Evolutionary conservation across 2,329 filamentous ascomycete species (phyloP).

Genomic region (Cladosporium sp.): DNA sequence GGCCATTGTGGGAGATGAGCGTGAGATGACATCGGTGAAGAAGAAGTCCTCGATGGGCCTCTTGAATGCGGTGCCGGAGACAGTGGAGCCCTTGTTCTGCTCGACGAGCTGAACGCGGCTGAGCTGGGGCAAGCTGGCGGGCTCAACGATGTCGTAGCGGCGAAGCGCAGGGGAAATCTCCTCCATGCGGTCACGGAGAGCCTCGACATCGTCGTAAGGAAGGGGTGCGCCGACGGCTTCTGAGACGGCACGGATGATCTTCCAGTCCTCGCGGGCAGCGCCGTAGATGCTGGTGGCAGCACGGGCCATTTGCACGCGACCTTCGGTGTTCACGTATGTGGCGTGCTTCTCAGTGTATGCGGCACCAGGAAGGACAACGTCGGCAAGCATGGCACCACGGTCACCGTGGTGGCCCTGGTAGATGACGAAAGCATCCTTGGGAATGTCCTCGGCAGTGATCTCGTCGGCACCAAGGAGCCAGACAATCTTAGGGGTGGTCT

Average conservation of each 20-base stretch:
- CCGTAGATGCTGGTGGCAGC: slow-evolving; percentile 85
- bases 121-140: slow-evolving; percentile 62
- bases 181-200: slow-evolving; percentile 85
- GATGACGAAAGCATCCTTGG: slow-evolving; percentile 91
- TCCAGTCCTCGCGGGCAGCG: slow-evolving; percentile 94
- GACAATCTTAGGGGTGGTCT: slow-evolving; percentile 87
- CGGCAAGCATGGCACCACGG: slow-evolving; percentile 83
- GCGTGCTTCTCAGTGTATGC: slow-evolving; percentile 96
- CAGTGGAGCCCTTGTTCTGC: slow-evolving; percentile 83
- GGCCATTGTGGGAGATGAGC: slow-evolving; percentile 98
- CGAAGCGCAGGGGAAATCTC: slow-evolving; percentile 89
- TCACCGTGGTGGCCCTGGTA: slow-evolving; percentile 99
- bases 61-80: slow-evolving; percentile 70
- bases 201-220: slow-evolving; percentile 88
- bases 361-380: slow-evolving; percentile 87
- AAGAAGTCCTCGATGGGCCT: slow-evolving; percentile 94
- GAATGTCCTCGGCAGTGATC: slow-evolving; percentile 76
- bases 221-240: slow-evolving; percentile 86
- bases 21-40: slow-evolving; percentile 94
- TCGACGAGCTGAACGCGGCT: slow-evolving; percentile 95
- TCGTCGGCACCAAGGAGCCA: slow-evolving; percentile 97
- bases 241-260: slow-evolving; percentile 89
- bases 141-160: slow-evolving; percentile 87
- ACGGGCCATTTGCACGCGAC: slow-evolving; percentile 88
- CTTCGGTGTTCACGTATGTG: slow-evolving; percentile 97